Evolutionary conservation across 129 eudicot species (phyloP), one percentile per base, ranked within the genome.

Genomic region (Flaveria robusta): DNA sequence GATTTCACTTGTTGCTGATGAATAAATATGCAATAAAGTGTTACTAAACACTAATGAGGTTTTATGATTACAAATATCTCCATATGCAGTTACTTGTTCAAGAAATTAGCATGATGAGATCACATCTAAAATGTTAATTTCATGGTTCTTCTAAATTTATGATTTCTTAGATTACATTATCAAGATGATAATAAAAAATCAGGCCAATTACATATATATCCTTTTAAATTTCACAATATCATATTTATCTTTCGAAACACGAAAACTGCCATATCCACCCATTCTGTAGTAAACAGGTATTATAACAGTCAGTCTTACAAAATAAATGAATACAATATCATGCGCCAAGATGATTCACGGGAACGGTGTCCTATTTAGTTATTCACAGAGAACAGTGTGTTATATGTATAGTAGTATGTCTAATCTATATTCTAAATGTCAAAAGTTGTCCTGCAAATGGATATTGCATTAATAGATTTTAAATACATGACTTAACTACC

Each of bases 31-130:
- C 23, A 59, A 59, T 12, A 24, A 22, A 59, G 5, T 59, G 34
- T 23, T 22, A 19, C 14, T 22, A 22, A 56, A 20, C 31, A 56
- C 27, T 20, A 56, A 22, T 19, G 29, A 31, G 22, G 9, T 22
- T 23, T 8, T 22, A 19, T 23, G 22, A 22, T 22, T 58, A 23
- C 65, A 5, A 58, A 4, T 58, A 4, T 58, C 65, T 10, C 20
- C 18, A 31, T 64, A 64, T 64, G 16, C 19, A 34, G 2, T 64
- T 64, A 5, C 10, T 2, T 34, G 69, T 64, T 64, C 69, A 64
- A 31, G 46, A 64, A 64, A 64, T 2, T 64, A 31, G 42, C 69
- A 64, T 31, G 46, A 64, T 8, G 65, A 64, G 69, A 64, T 64
- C 47, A 1, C 7, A 47, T 47, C 16, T 47, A 47, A 47, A 1